Percentiles rank a stretch among this genome's conserved stretches.
Evolutionary conservation across 2,329 filamentous ascomycete species (phyloP).

Genomic region (Simplicillium aogashimaense): DNA sequence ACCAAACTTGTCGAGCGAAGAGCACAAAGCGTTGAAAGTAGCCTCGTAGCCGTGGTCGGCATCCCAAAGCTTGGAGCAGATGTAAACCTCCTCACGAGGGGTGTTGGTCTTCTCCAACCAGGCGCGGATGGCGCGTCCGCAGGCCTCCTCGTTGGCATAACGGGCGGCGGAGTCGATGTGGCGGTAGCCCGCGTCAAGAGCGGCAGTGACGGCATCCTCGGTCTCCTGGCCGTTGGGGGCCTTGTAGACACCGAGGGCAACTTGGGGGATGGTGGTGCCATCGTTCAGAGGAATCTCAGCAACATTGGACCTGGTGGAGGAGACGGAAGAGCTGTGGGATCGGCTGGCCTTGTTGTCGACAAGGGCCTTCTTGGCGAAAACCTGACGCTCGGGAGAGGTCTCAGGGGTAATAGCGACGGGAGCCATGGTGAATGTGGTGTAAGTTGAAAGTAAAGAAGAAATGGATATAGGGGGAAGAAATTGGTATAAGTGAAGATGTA

Average conservation of each 20-base stretch:
- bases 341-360: conserved; percentile 8
- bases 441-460: conserved; percentile 2
- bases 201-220: conserved; percentile 47
- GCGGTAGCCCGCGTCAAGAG: conserved; percentile 45
- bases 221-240: conserved; percentile 44
- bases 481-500: conserved; percentile 1
- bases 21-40: conserved; percentile 50
- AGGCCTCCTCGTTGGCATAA: conserved; percentile 57
- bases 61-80: conserved; percentile 60
- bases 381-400: conserved; percentile 19
- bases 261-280: conserved; percentile 54
- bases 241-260: conserved; percentile 38
- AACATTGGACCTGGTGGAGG: conserved; percentile 11
- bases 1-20: conserved; percentile 54
- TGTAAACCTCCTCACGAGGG: conserved; percentile 56
- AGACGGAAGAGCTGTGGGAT: conserved; percentile 15
- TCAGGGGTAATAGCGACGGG: conserved; percentile 24
- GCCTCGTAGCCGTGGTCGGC: conserved; percentile 30
- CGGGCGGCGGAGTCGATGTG: conserved; percentile 46
- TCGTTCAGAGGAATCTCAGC: conserved; percentile 55
- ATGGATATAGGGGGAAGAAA: not conserved
- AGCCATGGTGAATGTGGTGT: conserved; percentile 18
- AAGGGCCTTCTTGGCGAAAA: conserved; percentile 17
- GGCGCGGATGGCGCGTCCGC: conserved; percentile 63
- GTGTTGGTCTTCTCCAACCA: conserved; percentile 52